A percentile compares a stretch with the other conserved stretches of the same genome.
Evolutionary conservation across 495 filamentous ascomycete species (phyloP).

Genomic region (Penicillium lividum): DNA sequence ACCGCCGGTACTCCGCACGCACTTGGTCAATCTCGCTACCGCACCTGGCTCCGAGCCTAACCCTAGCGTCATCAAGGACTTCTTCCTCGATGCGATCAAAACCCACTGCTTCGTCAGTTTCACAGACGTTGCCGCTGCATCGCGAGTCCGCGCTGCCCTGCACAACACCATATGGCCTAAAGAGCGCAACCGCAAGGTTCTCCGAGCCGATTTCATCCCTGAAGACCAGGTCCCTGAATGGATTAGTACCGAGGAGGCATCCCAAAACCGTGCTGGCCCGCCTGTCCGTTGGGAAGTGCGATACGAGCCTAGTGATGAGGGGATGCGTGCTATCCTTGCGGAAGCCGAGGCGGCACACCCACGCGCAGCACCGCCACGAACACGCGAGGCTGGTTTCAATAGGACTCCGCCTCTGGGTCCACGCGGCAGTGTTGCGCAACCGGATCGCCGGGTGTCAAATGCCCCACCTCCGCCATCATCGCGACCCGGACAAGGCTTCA

Average conservation of each 20-base stretch:
- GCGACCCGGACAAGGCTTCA: conserved; percentile 49
- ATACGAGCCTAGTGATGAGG: conserved; percentile 62
- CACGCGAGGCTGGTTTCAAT: conserved; percentile 31
- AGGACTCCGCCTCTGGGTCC: conserved; percentile 39
- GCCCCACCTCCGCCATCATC: conserved; percentile 20
- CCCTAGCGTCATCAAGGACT: conserved; percentile 57
- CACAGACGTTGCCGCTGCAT: conserved; percentile 64
- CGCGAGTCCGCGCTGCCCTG: conserved; percentile 72
- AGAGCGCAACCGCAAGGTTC: conserved; percentile 77
- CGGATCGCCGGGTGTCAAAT: conserved; percentile 27
- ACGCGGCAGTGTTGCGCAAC: conserved; percentile 29
- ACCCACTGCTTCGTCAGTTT: conserved; percentile 86
- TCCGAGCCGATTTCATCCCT: conserved; percentile 92
- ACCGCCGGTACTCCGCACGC: conserved; percentile 57
- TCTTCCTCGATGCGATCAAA: conserved; percentile 81
- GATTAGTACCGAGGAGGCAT: conserved; percentile 67
- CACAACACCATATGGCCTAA: conserved; percentile 84
- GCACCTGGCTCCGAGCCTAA: conserved; percentile 52
- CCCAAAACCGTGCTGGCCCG: conserved; percentile 46
- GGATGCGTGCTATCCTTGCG: conserved; percentile 55
- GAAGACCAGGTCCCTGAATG: conserved; percentile 71
- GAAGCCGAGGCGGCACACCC: conserved; percentile 40
- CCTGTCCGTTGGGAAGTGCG: conserved; percentile 67
- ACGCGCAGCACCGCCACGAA: conserved; percentile 26
- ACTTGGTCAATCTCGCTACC: conserved; percentile 68